Evolutionary conservation across 2,329 filamentous ascomycete species (phyloP).

Genomic region (Paraconiothyrium sp.): DNA sequence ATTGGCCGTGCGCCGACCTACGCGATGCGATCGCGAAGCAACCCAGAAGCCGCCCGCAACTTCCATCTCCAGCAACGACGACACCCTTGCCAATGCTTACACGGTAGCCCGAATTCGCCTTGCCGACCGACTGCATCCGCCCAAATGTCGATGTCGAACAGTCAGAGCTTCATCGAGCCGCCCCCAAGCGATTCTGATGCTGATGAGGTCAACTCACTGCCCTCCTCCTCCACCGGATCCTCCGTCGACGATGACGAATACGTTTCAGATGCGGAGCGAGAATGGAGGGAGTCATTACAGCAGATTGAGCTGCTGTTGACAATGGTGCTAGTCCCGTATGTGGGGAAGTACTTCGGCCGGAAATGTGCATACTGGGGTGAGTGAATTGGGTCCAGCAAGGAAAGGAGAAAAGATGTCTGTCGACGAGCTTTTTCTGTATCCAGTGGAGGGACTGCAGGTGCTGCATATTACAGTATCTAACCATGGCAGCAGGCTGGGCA

Average conservation of each 20-base stretch:
- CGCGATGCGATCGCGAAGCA: conserved; percentile 28
- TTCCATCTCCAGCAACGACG: conserved; percentile 16
- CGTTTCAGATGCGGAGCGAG: conserved; percentile 85
- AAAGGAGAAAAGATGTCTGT: background rate
- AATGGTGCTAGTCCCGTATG: conserved; percentile 93
- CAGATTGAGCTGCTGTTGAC: conserved; percentile 92
- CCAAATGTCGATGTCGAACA: conserved; percentile 50
- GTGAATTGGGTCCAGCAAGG: conserved; percentile 43
- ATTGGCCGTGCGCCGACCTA: conserved; percentile 32
- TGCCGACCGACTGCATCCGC: conserved; percentile 7
- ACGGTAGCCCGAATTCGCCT: conserved; percentile 28
- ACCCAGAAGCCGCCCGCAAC: conserved; percentile 21
- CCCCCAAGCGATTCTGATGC: conserved; percentile 40
- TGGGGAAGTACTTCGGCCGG: conserved; percentile 93
- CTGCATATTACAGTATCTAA: conserved; percentile 25
- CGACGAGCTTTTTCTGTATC: background rate
- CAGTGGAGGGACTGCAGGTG: background rate
- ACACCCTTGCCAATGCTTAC: conserved; percentile 28
- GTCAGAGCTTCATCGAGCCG: conserved; percentile 50
- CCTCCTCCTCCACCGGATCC: conserved; percentile 61
- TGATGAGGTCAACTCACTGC: conserved; percentile 61
- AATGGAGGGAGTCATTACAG: conserved; percentile 94
- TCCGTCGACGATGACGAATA: conserved; percentile 65
- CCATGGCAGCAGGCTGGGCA: conserved; percentile 75
- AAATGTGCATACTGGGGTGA: conserved; percentile 97